phyloP scores from a whole-genome alignment of 2,329 filamentous ascomycete species.

The Thelonectria discophora region DNA sequence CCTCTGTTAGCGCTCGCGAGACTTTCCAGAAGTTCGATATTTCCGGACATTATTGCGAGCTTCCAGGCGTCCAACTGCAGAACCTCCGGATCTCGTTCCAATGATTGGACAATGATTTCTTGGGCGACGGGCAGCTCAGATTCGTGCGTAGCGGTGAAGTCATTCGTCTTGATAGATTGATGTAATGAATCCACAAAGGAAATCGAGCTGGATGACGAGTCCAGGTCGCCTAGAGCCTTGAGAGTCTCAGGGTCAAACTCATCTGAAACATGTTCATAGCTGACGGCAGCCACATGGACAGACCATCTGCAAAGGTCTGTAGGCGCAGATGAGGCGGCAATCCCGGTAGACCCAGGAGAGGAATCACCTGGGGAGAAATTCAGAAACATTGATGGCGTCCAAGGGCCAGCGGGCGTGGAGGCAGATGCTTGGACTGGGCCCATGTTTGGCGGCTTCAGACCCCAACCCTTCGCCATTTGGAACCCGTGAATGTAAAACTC shows the following conservation, averaged over 20 bases:
- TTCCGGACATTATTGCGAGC: conserved; percentile 7
- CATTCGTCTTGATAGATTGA: neutral
- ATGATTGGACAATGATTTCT: neutral
- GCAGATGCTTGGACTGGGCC: neutral
- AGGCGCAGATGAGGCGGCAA: neutral
- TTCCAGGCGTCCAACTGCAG: neutral
- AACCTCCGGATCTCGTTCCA: neutral
- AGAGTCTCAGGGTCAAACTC: neutral
- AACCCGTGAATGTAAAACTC: conserved; percentile 27
- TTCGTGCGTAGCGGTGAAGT: neutral
- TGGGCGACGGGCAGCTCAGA: neutral
- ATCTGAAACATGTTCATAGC: neutral
- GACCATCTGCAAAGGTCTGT: conserved; percentile 9
- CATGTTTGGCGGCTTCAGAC: conserved; percentile 4
- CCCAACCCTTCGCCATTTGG: conserved; percentile 21
- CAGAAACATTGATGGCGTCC: neutral
- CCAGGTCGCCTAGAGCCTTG: no score
- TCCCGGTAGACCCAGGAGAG: neutral
- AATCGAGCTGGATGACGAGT: neutral
- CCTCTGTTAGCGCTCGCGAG: accelerated
- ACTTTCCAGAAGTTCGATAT: neutral
- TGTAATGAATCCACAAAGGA: neutral
- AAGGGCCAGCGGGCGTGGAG: neutral
- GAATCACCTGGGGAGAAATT: neutral
- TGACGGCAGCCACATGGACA: neutral